Percentiles rank a stretch among this genome's conserved stretches.
Conservation (phyloP, 202 grass and related monocot genomes). For the Carex sylvatica region DNA sequence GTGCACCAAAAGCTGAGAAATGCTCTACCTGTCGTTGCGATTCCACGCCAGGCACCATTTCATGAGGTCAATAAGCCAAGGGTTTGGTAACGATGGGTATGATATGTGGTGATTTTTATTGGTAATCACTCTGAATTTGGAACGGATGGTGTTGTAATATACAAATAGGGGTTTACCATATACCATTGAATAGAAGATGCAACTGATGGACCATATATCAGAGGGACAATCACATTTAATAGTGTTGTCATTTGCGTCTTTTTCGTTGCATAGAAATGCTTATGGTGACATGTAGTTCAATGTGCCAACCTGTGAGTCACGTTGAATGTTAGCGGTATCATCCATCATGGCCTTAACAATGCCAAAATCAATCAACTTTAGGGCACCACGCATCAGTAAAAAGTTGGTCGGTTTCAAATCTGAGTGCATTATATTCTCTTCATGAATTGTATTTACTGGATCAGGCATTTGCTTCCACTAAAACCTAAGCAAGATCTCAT, state of each 20-base stretch:
- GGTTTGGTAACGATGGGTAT: slow-evolving; percentile 65
- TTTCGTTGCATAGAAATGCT: slow-evolving; percentile 83
- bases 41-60: slow-evolving; percentile 74
- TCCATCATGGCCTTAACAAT: slow-evolving; percentile 97
- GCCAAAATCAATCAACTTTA: slow-evolving; percentile 93
- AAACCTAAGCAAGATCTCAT: slow-evolving; percentile 96
- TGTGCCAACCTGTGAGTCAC: slow-evolving; percentile 89
- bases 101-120: slow-evolving; percentile 63
- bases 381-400: slow-evolving; percentile 61
- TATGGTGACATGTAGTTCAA: slow-evolving; percentile 99
- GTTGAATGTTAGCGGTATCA: slow-evolving; percentile 91
- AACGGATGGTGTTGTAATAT: slow-evolving; percentile 72
- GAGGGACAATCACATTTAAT: slow-evolving; percentile 87
- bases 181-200: slow-evolving; percentile 97
- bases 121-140: slow-evolving; percentile 80
- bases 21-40: slow-evolving; percentile 71
- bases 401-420: slow-evolving; percentile 96
- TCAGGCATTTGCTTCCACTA: slow-evolving; percentile 99
- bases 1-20: slow-evolving; percentile 67
- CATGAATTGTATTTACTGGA: slow-evolving; percentile 91
- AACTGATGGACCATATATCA: slow-evolving; percentile 95
- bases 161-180: slow-evolving; percentile 91
- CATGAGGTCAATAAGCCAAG: slow-evolving; percentile 90
- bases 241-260: slow-evolving; percentile 51
- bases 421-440: slow-evolving; percentile 84